Conservation (phyloP, 1,284 basidiomycete species). For the Schizophyllum amplum region DNA sequence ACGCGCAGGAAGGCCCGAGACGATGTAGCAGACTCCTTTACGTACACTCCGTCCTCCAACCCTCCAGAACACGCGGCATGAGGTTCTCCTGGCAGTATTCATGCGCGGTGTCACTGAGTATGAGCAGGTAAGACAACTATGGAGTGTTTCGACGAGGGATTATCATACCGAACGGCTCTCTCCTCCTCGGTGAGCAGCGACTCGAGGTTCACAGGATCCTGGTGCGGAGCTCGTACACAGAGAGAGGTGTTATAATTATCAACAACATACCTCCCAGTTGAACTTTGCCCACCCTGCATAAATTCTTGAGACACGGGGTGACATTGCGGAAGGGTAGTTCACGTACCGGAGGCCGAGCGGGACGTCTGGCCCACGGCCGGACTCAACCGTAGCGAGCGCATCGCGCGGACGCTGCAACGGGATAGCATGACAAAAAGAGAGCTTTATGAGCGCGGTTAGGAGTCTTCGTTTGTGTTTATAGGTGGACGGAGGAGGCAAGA, state of each 20-base stretch:
- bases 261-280: constrained; percentile 56
- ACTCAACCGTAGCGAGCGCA: not conserved
- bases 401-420: not conserved
- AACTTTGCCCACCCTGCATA: constrained; percentile 44
- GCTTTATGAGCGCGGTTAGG: not conserved
- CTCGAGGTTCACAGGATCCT: constrained; percentile 77
- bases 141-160: not conserved
- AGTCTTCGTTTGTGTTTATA: not conserved
- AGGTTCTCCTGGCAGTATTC: constrained; percentile 87
- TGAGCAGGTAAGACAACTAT: not conserved
- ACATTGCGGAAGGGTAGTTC: no score
- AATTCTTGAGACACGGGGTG: no score
- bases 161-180: constrained; percentile 71
- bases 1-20: no score
- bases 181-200: constrained; percentile 87
- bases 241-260: not conserved
- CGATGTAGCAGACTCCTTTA: no score
- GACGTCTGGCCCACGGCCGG: not conserved
- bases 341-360: not conserved
- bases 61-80: constrained; percentile 77
- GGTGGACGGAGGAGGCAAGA: not conserved
- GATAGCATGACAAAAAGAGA: not conserved
- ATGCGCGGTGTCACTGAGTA: constrained; percentile 68
- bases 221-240: not conserved
- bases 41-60: constrained; percentile 81